phyloP scores from a whole-genome alignment of 192 early-diverging fungal genomes.

The Entomortierella lignicola region DNA sequence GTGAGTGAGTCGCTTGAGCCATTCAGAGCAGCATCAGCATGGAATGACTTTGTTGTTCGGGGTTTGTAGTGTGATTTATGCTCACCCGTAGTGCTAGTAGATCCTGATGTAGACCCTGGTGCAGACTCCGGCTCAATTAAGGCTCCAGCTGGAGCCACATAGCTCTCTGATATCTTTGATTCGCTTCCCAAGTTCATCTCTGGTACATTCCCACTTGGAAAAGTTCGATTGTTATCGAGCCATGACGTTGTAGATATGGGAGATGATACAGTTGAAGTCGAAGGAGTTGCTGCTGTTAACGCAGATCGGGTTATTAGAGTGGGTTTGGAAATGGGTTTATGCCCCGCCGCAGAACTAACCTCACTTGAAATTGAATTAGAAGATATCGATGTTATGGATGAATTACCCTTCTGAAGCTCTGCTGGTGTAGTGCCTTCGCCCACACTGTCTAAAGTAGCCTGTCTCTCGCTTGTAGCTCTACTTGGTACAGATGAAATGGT shows the following conservation, averaged over 20 bases:
- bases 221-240: constrained; percentile 24
- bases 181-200: neutral
- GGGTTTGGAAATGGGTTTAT: constrained; percentile 20
- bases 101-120: neutral
- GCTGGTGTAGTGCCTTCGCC: neutral
- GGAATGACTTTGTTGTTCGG: constrained; percentile 11
- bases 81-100: neutral
- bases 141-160: neutral
- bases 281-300: constrained; percentile 32
- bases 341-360: neutral
- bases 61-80: constrained; percentile 2
- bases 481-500: constrained; percentile 7
- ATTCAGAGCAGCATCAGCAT: neutral
- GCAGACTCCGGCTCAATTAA: neutral
- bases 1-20: constrained; percentile 22
- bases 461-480: constrained; percentile 18
- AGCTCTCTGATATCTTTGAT: neutral
- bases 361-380: constrained; percentile 20
- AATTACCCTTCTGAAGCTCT: neutral
- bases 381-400: constrained; percentile 6
- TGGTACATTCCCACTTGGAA: constrained; percentile 6
- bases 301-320: constrained; percentile 31
- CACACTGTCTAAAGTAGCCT: neutral
- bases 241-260: constrained; percentile 45
- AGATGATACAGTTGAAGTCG: constrained; percentile 42